These are phyloP conservation scores for Pleurotus djamor DNA, from an alignment of 768 basidiomycete genomes.

Conservation along the genomic window DNA sequence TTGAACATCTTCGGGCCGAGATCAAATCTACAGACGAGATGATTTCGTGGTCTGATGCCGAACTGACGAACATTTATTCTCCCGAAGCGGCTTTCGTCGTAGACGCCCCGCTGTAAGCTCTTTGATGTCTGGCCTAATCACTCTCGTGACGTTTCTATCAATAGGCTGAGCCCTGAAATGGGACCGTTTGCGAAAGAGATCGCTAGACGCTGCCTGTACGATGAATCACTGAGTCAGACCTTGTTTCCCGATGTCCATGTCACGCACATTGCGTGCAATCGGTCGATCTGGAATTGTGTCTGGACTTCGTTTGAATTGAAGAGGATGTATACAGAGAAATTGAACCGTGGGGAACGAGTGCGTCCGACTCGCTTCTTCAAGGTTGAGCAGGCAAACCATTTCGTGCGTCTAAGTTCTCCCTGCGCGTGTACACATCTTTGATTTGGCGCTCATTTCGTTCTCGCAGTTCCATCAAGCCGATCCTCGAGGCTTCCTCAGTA, in stretches of 20 bases:
- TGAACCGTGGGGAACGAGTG: slow-evolving; percentile 13
- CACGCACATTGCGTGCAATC: slow-evolving; percentile 15
- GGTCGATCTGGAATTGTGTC: slow-evolving; percentile 19
- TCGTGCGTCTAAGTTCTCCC: slow-evolving; percentile 20
- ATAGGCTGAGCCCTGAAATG: slow-evolving; percentile 18
- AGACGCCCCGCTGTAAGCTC: slow-evolving; percentile 17
- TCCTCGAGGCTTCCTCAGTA: background rate
- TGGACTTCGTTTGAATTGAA: slow-evolving; percentile 19
- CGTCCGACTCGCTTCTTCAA: slow-evolving; percentile 19
- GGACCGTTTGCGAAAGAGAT: slow-evolving; percentile 7
- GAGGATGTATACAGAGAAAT: slow-evolving; percentile 15
- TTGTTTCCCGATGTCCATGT: slow-evolving; percentile 20
- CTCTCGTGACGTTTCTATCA: slow-evolving; percentile 12
- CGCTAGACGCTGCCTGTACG: background rate
- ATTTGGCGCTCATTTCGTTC: too few species aligned
- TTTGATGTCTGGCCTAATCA: slow-evolving; percentile 22
- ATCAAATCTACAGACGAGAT: slow-evolving; percentile 10
- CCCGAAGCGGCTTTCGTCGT: slow-evolving; percentile 13
- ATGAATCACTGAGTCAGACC: background rate
- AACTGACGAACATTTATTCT: slow-evolving; percentile 13
- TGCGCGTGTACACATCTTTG: too few species aligned
- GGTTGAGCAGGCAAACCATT: slow-evolving; percentile 28
- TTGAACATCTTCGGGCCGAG: background rate
- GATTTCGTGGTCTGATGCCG: slow-evolving; percentile 19
- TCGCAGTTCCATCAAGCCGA: background rate